A percentile compares a stretch with the other conserved stretches of the same genome.
phyloP scores from a whole-genome alignment of 306 rosid species.

The Carpinus viminea region DNA sequence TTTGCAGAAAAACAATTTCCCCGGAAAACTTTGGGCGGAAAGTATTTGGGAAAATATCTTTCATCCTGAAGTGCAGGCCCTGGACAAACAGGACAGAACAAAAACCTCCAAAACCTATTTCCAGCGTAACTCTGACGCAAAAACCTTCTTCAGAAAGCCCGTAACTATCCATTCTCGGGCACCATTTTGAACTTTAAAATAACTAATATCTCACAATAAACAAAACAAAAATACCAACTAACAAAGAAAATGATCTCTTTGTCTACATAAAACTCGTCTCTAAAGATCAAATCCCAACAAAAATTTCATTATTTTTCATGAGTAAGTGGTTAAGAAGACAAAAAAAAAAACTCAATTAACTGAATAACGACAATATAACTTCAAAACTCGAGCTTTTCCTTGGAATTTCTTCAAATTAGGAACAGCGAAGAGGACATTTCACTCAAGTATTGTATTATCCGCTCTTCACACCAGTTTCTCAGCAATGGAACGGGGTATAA shows the following conservation, averaged over 20 bases:
- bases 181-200: not conserved
- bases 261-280: not conserved
- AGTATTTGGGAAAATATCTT: no score
- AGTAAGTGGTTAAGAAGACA: no score
- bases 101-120: not conserved
- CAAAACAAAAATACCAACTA: not conserved
- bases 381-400: not conserved
- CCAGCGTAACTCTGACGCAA: not conserved
- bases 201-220: not conserved
- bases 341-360: not conserved
- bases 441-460: not conserved
- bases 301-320: not conserved
- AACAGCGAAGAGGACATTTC: not conserved
- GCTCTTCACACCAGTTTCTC: not conserved
- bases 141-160: not conserved
- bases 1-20: not conserved
- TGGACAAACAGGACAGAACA: not conserved
- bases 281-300: not conserved
- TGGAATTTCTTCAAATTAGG: not conserved
- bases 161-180: not conserved
- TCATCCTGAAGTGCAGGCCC: not conserved
- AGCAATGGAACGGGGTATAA: not conserved
- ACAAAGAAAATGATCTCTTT: not conserved
- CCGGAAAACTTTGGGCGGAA: not conserved
- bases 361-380: not conserved